Percentiles rank a stretch among this genome's conserved stretches.
phyloP scores from a whole-genome alignment of 352 stramenopile species.

The Globisporangium abappressorium region DNA sequence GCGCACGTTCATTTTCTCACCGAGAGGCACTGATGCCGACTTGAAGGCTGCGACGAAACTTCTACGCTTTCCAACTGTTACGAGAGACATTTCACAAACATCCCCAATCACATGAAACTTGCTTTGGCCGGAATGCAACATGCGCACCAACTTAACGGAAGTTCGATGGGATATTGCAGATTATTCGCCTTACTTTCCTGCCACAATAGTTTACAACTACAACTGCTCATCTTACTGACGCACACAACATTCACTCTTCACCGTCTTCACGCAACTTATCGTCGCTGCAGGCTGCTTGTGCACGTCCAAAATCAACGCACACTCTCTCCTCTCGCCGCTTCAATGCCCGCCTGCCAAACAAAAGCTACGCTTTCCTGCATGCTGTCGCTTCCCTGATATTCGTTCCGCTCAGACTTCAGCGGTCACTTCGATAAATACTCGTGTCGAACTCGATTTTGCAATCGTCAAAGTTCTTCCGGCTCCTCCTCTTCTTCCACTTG shows the following conservation, averaged over 20 bases:
- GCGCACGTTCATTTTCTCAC: not conserved
- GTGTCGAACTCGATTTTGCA: not conserved
- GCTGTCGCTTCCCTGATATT: not conserved
- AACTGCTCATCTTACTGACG: slow-evolving; percentile 1
- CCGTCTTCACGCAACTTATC: not conserved
- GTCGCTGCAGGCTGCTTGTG: not conserved
- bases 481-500: slow-evolving; percentile 42
- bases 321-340: not conserved
- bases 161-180: not conserved
- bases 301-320: not conserved
- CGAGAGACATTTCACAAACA: not conserved
- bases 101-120: not conserved
- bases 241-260: not conserved
- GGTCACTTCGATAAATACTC: slow-evolving; percentile 36
- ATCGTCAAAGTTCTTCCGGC: slow-evolving; percentile 42
- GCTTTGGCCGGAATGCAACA: not conserved
- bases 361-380: not conserved
- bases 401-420: not conserved
- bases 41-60: not conserved
- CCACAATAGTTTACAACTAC: not conserved
- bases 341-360: not conserved
- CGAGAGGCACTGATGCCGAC: not conserved
- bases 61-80: not conserved
- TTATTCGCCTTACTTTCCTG: not conserved
- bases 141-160: not conserved